Percentiles rank a stretch among this genome's conserved stretches.
Evolutionary conservation across 1,284 basidiomycete genomes (phyloP).

Genomic region (Coniferiporia sulphurascens): DNA sequence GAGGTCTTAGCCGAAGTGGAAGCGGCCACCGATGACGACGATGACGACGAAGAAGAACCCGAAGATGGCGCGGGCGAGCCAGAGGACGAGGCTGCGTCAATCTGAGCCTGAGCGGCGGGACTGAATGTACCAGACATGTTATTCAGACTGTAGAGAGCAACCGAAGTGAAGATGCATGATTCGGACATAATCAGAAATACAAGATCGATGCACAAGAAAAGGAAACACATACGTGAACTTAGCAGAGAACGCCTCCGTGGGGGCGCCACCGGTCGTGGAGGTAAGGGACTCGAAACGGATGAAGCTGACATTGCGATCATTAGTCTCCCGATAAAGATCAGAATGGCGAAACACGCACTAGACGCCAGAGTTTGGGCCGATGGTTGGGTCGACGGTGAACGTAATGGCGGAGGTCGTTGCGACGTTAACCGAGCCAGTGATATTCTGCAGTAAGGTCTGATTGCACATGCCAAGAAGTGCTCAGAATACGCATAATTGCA

Average conservation of each 20-base stretch:
- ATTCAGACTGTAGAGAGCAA: slow-evolving; percentile 38
- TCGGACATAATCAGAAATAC: too few relatives aligned
- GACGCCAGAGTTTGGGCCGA: slow-evolving; percentile 54
- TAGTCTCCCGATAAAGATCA: background rate
- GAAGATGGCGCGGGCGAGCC: slow-evolving; percentile 20
- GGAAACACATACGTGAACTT: slow-evolving; percentile 55
- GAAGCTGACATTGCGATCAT: slow-evolving; percentile 43
- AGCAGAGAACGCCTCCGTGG: slow-evolving; percentile 74
- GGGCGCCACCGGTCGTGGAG: slow-evolving; percentile 44
- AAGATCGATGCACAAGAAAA: background rate
- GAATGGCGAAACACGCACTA: slow-evolving; percentile 47
- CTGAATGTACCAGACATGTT: slow-evolving; percentile 66
- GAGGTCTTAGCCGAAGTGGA: slow-evolving; percentile 23
- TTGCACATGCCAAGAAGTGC: slow-evolving; percentile 1
- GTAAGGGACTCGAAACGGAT: slow-evolving; percentile 62
- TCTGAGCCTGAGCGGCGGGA: slow-evolving; percentile 45
- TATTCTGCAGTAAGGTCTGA: slow-evolving; percentile 62
- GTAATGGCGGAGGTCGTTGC: slow-evolving; percentile 43
- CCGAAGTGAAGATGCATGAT: background rate
- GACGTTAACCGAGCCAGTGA: slow-evolving; percentile 58
- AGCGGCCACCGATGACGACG: slow-evolving; percentile 16
- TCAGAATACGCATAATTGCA: background rate
- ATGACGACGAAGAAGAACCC: slow-evolving; percentile 16
- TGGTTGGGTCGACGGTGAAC: slow-evolving; percentile 56
- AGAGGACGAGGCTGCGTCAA: slow-evolving; percentile 31